Evolutionary conservation across 164 flowering plant genomes (phyloP).

Genomic region (Akebia trifoliata): DNA sequence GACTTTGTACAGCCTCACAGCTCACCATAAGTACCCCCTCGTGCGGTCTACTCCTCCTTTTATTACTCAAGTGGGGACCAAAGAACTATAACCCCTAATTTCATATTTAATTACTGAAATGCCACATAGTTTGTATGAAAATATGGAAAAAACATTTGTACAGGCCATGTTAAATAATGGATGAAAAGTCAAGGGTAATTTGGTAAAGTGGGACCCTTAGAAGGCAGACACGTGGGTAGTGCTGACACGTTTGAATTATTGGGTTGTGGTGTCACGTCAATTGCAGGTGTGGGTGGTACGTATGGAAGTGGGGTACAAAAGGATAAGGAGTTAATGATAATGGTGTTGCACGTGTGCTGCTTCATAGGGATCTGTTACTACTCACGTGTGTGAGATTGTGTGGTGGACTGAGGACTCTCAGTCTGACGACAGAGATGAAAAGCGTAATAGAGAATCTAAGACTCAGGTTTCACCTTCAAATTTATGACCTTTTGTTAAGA

Average conservation of each 20-base stretch:
- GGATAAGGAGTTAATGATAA: no score
- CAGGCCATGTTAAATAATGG: background rate
- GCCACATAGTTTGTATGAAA: background rate
- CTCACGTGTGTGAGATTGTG: no score
- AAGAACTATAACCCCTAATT: background rate
- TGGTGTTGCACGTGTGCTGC: background rate
- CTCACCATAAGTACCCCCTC: constrained; percentile 8
- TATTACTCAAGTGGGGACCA: background rate
- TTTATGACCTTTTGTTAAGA: no score
- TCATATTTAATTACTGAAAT: background rate
- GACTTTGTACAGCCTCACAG: constrained; percentile 1
- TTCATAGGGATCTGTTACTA: background rate
- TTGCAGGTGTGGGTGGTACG: background rate
- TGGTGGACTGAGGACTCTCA: no score
- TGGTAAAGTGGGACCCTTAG: background rate
- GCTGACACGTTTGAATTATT: constrained; percentile 5
- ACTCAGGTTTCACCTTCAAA: no score
- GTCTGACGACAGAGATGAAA: no score
- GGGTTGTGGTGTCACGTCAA: constrained; percentile 7
- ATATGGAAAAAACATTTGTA: background rate
- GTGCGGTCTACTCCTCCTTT: constrained; percentile 10
- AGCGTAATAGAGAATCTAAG: no score
- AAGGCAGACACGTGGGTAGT: background rate
- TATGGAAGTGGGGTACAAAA: background rate
- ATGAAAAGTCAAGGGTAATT: constrained; percentile 6